Evolutionary conservation across 176 grass and related monocot genomes (phyloP).

Genomic region (Saccharum officinarum): DNA sequence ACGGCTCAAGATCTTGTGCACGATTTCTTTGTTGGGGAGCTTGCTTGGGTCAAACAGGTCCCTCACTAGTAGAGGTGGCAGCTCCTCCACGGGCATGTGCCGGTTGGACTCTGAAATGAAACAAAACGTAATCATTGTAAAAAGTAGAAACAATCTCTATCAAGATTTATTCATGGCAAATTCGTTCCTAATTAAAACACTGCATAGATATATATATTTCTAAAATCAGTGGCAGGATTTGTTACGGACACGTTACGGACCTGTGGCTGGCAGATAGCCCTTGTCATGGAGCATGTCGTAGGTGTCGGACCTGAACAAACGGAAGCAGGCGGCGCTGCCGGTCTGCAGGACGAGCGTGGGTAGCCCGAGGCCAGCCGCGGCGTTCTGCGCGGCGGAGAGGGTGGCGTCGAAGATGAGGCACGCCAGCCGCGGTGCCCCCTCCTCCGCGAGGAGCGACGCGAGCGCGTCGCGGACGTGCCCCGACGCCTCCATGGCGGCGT

Average conservation of each 20-base stretch:
- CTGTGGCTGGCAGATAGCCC: slow-evolving; percentile 23
- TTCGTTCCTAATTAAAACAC: not conserved
- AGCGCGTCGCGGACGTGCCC: not conserved
- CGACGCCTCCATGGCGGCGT: slow-evolving; percentile 22
- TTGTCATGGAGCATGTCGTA: slow-evolving; percentile 36
- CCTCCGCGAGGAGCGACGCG: not conserved
- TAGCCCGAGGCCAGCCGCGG: not conserved
- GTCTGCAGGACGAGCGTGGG: slow-evolving; percentile 31
- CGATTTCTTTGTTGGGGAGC: slow-evolving; percentile 8
- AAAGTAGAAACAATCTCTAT: not conserved
- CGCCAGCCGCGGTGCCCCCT: not conserved
- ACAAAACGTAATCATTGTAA: not conserved
- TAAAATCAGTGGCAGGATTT: not conserved
- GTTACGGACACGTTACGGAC: not conserved
- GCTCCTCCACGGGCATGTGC: not conserved
- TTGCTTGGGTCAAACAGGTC: slow-evolving; percentile 4
- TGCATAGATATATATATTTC: not conserved
- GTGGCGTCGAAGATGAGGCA: slow-evolving; percentile 27
- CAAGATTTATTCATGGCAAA: not conserved
- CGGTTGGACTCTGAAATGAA: slow-evolving; percentile 18
- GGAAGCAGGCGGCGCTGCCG: slow-evolving; percentile 17
- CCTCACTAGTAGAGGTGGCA: slow-evolving; percentile 8
- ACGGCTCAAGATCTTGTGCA: not conserved
- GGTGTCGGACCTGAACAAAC: slow-evolving; percentile 4
- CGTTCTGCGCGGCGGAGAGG: not conserved